Percentiles rank a stretch among this genome's conserved stretches.
Evolutionary conservation across 352 stramenopile species (phyloP).

Genomic region (Pythium utonaiense): DNA sequence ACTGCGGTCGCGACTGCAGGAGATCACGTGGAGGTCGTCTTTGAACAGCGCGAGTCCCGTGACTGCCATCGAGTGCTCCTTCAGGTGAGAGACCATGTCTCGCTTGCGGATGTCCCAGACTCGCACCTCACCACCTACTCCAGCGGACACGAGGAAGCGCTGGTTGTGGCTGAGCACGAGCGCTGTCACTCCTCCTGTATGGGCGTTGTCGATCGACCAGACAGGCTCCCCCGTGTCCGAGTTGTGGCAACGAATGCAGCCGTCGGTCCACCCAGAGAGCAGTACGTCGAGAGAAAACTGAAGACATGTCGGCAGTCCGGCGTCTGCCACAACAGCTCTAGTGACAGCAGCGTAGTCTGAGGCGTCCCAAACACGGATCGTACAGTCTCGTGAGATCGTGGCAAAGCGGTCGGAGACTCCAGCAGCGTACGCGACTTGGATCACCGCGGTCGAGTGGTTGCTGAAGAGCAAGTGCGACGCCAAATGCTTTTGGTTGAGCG

Average conservation of each 20-base stretch:
- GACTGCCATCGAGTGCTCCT: slow-evolving; percentile 89
- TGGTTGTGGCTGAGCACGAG: slow-evolving; percentile 90
- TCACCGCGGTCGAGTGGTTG: slow-evolving; percentile 78
- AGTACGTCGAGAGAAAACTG: slow-evolving; percentile 87
- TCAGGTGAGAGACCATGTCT: slow-evolving; percentile 89
- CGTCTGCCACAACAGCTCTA: slow-evolving; percentile 48
- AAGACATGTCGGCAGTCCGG: slow-evolving; percentile 65
- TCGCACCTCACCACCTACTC: slow-evolving; percentile 82
- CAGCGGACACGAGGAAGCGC: slow-evolving; percentile 81
- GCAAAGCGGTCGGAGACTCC: slow-evolving; percentile 87
- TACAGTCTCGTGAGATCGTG: slow-evolving; percentile 83
- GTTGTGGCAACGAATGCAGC: slow-evolving; percentile 84
- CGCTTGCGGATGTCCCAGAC: slow-evolving; percentile 92
- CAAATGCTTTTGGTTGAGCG: slow-evolving; percentile 19
- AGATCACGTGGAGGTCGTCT: slow-evolving; percentile 90
- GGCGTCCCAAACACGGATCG: slow-evolving; percentile 88
- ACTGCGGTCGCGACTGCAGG: slow-evolving; percentile 85
- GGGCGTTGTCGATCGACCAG: slow-evolving; percentile 90
- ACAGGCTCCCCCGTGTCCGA: slow-evolving; percentile 76
- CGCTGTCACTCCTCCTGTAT: slow-evolving; percentile 87
- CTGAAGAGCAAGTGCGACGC: slow-evolving; percentile 56
- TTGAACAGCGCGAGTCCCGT: slow-evolving; percentile 83
- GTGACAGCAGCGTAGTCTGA: slow-evolving; percentile 81
- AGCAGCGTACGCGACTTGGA: slow-evolving; percentile 75
- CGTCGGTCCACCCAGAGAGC: slow-evolving; percentile 89